phyloP scores from a whole-genome alignment of 2,329 filamentous ascomycete genomes.

The Colletotrichum zoysiae region DNA sequence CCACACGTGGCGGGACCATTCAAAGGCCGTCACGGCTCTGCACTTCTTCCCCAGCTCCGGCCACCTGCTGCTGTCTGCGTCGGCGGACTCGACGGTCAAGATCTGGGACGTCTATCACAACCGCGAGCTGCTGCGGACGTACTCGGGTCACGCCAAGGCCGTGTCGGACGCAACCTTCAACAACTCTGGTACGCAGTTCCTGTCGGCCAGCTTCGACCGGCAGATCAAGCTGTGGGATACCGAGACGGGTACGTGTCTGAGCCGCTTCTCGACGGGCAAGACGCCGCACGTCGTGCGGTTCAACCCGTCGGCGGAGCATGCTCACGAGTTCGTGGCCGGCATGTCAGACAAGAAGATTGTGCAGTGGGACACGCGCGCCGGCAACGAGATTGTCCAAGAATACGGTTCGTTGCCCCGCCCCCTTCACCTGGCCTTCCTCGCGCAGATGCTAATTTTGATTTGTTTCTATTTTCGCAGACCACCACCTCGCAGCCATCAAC shows the following conservation, averaged over 20 bases:
- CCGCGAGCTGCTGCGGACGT: conserved; percentile 90
- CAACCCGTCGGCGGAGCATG: conserved; percentile 82
- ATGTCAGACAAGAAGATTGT: conserved; percentile 99
- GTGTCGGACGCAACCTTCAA: conserved; percentile 93
- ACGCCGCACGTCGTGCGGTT: conserved; percentile 96
- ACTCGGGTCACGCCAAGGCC: conserved; percentile 88
- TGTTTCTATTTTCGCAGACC: conserved; percentile 67
- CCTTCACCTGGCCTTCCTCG: too few species aligned
- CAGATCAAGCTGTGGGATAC: conserved; percentile 99
- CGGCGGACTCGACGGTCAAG: conserved; percentile 90
- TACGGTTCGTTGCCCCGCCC: conserved; percentile 61
- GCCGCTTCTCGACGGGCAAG: conserved; percentile 92
- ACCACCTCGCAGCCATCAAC: conserved; percentile 97
- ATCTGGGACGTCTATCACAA: conserved; percentile 96
- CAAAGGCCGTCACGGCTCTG: conserved; percentile 87
- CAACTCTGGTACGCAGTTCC: conserved; percentile 82
- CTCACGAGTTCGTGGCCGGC: conserved; percentile 92
- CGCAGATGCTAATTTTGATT: conserved; percentile 7
- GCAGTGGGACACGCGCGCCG: conserved; percentile 89
- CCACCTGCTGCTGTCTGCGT: conserved; percentile 89
- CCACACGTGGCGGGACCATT: conserved; percentile 87
- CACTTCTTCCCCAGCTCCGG: conserved; percentile 91
- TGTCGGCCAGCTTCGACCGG: conserved; percentile 93
- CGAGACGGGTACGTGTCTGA: conserved; percentile 89
- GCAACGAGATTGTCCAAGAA: conserved; percentile 87